These are phyloP conservation scores for Xylaria digitata DNA, from an alignment of 2,329 filamentous ascomycete genomes.

Conservation along the genomic window DNA sequence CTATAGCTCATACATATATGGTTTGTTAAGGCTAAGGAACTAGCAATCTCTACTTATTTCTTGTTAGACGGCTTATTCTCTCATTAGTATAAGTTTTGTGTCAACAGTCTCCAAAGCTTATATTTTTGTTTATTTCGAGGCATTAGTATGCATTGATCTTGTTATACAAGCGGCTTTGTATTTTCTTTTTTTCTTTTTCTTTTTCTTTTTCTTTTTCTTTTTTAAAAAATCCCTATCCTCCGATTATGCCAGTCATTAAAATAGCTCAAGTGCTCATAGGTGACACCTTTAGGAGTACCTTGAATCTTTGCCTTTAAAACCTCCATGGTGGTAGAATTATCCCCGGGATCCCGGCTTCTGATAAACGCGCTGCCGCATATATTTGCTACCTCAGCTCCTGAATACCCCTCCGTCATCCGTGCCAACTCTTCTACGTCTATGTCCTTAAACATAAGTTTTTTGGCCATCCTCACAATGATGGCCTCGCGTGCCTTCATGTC, in stretches of 20 bases:
- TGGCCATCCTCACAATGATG: constrained; percentile 77
- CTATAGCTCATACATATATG: too few species aligned
- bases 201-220: not conserved
- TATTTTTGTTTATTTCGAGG: too few species aligned
- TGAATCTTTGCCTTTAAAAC: constrained; percentile 35
- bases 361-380: constrained; percentile 62
- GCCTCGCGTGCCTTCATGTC: constrained; percentile 77
- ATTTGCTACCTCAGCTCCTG: constrained; percentile 81
- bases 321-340: constrained; percentile 36
- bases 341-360: constrained; percentile 41
- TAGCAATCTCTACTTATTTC: too few species aligned
- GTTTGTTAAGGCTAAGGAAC: too few species aligned
- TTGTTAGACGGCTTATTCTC: too few species aligned
- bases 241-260: constrained; percentile 39
- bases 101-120: too few species aligned
- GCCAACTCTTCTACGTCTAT: constrained; percentile 75
- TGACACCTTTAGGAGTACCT: constrained; percentile 35
- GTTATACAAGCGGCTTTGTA: not conserved
- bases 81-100: too few species aligned
- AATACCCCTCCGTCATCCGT: constrained; percentile 76
- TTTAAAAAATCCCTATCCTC: constrained; percentile 35
- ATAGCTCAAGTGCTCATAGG: constrained; percentile 33
- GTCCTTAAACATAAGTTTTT: constrained; percentile 70
- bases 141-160: too few species aligned
- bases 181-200: not conserved